These are phyloP conservation scores for Pestalotiopsis sp. DNA, from an alignment of 2,329 filamentous ascomycete species.

Conservation along the genomic window DNA sequence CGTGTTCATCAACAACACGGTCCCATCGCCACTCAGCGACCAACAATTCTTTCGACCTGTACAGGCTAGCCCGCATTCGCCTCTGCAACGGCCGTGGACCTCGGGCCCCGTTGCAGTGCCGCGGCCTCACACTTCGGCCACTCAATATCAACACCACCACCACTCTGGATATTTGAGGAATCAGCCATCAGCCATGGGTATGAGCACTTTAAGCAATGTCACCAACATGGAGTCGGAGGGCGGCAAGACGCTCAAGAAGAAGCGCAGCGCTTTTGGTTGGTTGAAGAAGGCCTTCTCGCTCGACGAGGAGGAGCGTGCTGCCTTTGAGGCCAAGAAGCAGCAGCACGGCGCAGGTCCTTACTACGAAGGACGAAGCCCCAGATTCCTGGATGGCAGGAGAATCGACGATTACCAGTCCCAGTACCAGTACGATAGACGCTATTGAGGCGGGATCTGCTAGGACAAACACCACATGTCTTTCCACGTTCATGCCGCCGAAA, in stretches of 20 bases:
- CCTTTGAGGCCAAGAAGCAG: slow-evolving; percentile 58
- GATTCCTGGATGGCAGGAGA: slow-evolving; percentile 58
- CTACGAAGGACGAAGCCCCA: slow-evolving; percentile 51
- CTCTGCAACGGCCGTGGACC: slow-evolving; percentile 59
- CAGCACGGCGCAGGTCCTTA: slow-evolving; percentile 48
- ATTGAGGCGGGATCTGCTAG: not conserved
- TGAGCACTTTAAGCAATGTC: slow-evolving; percentile 60
- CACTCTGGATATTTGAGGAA: slow-evolving; percentile 45
- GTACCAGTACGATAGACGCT: slow-evolving; percentile 11
- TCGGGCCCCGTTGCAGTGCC: slow-evolving; percentile 39
- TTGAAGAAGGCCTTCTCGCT: slow-evolving; percentile 68
- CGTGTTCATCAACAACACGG: slow-evolving; percentile 34
- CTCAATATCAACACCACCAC: slow-evolving; percentile 25
- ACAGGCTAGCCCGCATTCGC: slow-evolving; percentile 63
- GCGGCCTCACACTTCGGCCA: slow-evolving; percentile 28
- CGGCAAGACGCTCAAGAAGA: slow-evolving; percentile 59
- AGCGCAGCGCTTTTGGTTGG: slow-evolving; percentile 69
- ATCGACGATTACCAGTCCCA: slow-evolving; percentile 21
- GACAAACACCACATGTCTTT: not conserved
- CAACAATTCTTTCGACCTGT: slow-evolving; percentile 64
- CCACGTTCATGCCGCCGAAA: not conserved
- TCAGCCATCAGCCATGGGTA: slow-evolving; percentile 55
- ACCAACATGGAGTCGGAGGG: slow-evolving; percentile 43
- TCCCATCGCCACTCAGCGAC: slow-evolving; percentile 53
- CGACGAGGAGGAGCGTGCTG: slow-evolving; percentile 63